Base-by-base conservation (phyloP, 164 flowering plant genomes). In the Aristolochia contorta region DNA sequence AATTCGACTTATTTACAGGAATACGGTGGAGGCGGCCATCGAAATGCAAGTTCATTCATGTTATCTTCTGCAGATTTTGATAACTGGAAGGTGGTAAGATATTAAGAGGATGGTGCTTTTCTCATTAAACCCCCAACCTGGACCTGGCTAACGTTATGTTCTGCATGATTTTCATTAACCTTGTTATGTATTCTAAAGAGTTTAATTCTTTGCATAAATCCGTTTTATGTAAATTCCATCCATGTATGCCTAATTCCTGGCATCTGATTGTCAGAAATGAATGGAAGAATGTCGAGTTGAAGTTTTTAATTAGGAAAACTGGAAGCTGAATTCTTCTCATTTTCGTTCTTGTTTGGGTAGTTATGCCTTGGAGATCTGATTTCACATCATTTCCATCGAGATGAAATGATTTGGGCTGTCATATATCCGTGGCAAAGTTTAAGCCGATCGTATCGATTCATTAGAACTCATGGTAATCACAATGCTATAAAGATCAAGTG, bases 21-120 rank as follows among this genome's bases (percentile, higher is more conserved):
- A 71, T 89, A 71, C 60, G 87, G 94, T 65, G 98, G 96, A 1
- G 98, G 98, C 57, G 98, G 98, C 1, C 96, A 89, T 77, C 74
- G 67, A 56, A 86, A 82, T 72, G 98, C 98, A 16, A 89, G 96
- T 68, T 91, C 96, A 20, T 89, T 89, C 77, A 71, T 86, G 82
- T 59, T 86, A 61, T 65, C 64, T 51, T 47, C 68, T 27, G 65
- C 69, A 5, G 82, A 79, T 30, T 86, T 91, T 57, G 77, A 78
- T 58, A 58, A 20, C 43, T 89, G 98, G 98, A 89, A 78, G 72
- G 60, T 69, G 61, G 27, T 45, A 46, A 74, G 13, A 50, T 57
- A 25, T 16, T 52, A 14, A 6, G 32, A 19, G 24, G 18, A 19
- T 6, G 27, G 27, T 15, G 20, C 9, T 13, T 5, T 2, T 4